Conservation (phyloP, 768 basidiomycete species). For the Termitomyces sp. region DNA sequence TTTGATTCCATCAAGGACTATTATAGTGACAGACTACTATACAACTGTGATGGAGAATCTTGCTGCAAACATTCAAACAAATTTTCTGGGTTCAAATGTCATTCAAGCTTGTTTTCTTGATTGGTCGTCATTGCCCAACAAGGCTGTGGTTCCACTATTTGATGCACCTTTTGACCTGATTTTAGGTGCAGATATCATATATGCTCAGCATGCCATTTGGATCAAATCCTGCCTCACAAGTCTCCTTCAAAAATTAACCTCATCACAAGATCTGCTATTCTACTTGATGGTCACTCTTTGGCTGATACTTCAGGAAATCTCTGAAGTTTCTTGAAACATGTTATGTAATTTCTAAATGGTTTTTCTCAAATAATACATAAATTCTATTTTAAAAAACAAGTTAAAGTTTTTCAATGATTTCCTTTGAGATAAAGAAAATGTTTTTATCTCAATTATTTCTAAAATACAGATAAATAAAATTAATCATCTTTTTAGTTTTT, state of each 20-base stretch:
- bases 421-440: too few relatives aligned
- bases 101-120: slow-evolving; percentile 42
- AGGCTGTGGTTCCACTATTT: slow-evolving; percentile 15
- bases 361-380: too few relatives aligned
- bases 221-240: slow-evolving; percentile 54
- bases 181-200: slow-evolving; percentile 80
- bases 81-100: slow-evolving; percentile 32
- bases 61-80: slow-evolving; percentile 48
- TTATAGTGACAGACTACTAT: slow-evolving; percentile 78
- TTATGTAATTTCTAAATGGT: too few relatives aligned
- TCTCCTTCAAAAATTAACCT: slow-evolving; percentile 35
- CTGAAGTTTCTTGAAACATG: too few relatives aligned
- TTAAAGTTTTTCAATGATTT: too few relatives aligned
- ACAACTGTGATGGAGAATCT: slow-evolving; percentile 70
- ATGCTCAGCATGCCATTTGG: slow-evolving; percentile 66
- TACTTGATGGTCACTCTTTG: slow-evolving; percentile 79
- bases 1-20: slow-evolving; percentile 6
- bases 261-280: slow-evolving; percentile 34
- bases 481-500: too few relatives aligned
- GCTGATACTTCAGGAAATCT: too few relatives aligned
- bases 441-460: too few relatives aligned
- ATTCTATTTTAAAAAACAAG: too few relatives aligned
- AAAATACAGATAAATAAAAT: too few relatives aligned
- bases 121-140: slow-evolving; percentile 43
- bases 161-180: slow-evolving; percentile 58